Conservation (phyloP, 805 yeast species). For the Candida easanensis region DNA sequence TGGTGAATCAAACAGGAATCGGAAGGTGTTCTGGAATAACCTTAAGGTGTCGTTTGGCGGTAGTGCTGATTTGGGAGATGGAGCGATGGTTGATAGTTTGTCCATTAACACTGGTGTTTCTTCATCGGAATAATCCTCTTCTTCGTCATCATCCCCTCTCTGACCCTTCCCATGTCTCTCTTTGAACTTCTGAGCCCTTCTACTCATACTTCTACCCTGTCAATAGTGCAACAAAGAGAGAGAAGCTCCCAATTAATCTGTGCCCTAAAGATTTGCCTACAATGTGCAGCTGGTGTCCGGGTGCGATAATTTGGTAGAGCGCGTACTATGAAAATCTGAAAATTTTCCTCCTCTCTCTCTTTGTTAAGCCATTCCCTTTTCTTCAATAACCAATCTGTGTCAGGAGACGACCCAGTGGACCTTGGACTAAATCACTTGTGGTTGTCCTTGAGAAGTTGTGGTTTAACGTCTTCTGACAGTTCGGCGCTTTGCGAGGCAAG, state of each 20-base stretch:
- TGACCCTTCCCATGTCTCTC: conserved; percentile 9
- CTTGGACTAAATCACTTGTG: conserved; percentile 22
- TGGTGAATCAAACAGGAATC: conserved; percentile 22
- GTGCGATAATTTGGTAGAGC: not conserved
- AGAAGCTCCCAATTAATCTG: not conserved
- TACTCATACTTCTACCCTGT: conserved; percentile 16
- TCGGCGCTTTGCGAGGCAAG: conserved; percentile 59
- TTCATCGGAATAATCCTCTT: not conserved
- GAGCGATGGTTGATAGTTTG: conserved; percentile 16
- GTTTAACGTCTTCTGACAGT: conserved; percentile 39
- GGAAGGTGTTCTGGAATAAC: conserved; percentile 23
- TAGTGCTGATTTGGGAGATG: conserved; percentile 19
- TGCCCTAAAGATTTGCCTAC: conserved; percentile 1
- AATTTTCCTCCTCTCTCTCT: conserved; percentile 9
- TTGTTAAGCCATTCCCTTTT: not conserved
- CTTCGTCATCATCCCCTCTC: conserved; percentile 7
- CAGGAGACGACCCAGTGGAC: conserved; percentile 41
- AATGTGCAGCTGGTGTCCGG: conserved; percentile 9
- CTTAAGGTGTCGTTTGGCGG: conserved; percentile 24
- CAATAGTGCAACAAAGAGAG: not conserved
- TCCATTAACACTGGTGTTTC: not conserved
- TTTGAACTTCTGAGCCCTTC: conserved; percentile 22
- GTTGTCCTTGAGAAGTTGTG: conserved; percentile 23
- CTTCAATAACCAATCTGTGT: conserved; percentile 48
- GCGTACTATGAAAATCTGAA: conserved; percentile 8